These are phyloP conservation scores for Trichosporon inkin DNA, from an alignment of 1,284 basidiomycete species.

Conservation along the genomic window DNA sequence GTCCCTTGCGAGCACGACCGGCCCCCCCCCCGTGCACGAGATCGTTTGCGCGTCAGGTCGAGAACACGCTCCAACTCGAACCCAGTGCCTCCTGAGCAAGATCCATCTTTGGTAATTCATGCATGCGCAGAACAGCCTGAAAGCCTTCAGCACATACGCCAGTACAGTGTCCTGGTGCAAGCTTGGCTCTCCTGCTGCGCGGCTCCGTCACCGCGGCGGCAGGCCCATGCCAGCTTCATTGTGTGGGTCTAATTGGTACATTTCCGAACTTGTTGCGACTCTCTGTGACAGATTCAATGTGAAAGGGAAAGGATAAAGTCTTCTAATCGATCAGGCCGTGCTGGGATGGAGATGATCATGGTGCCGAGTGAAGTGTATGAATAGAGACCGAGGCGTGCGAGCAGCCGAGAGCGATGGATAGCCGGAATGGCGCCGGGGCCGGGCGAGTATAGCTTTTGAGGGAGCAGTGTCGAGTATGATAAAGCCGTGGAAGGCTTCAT, in stretches of 20 bases:
- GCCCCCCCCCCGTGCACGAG: too few species aligned
- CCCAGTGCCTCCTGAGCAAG: too few species aligned
- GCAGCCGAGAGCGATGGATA: constrained; percentile 4
- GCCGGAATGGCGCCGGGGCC: background rate
- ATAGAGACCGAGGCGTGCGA: constrained; percentile 7
- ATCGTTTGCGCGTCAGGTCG: too few species aligned
- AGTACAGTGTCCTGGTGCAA: constrained; percentile 4
- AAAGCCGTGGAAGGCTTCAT: background rate
- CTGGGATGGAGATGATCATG: background rate
- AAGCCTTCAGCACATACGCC: background rate
- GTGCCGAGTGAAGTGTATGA: constrained; percentile 3
- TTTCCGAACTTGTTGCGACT: background rate
- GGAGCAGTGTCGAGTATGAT: constrained; percentile 1
- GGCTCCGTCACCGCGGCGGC: background rate
- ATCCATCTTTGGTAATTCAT: background rate
- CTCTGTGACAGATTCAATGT: background rate
- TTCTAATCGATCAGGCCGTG: constrained; percentile 7
- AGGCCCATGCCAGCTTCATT: background rate
- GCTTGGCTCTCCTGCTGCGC: background rate
- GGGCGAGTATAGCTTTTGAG: background rate
- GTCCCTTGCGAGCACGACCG: too few species aligned
- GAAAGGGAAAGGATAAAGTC: constrained; percentile 4
- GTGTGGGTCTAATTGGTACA: constrained; percentile 13
- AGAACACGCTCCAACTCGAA: background rate
- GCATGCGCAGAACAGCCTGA: constrained; percentile 1